These are phyloP conservation scores for Rubus idaeus DNA, from an alignment of 306 rosid genomes.

Conservation along the genomic window DNA sequence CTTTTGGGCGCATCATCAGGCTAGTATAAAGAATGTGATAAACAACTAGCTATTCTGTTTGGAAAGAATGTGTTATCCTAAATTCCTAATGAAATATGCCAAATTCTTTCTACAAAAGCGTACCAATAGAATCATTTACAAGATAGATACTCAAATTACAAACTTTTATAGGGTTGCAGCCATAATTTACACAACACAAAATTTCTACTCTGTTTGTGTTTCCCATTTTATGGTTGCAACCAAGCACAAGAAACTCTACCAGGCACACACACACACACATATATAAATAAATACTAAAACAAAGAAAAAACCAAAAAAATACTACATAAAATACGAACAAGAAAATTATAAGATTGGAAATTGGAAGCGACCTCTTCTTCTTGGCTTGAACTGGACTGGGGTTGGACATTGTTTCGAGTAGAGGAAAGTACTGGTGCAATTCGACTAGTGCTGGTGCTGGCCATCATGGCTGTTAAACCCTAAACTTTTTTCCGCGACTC, in stretches of 20 bases:
- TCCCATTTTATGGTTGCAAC: too few relatives aligned
- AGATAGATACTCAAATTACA: background rate
- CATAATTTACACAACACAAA: too few relatives aligned
- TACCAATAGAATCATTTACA: too few relatives aligned
- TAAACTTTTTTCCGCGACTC: too few relatives aligned
- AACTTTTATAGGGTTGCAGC: too few relatives aligned
- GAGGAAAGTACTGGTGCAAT: background rate
- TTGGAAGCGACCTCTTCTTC: background rate
- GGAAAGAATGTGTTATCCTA: too few relatives aligned
- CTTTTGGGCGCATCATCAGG: background rate
- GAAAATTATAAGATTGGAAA: background rate
- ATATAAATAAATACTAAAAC: too few relatives aligned
- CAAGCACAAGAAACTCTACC: too few relatives aligned
- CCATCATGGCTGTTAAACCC: background rate
- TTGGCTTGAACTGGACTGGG: background rate
- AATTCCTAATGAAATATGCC: background rate
- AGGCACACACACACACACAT: too few relatives aligned
- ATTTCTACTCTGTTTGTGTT: too few relatives aligned
- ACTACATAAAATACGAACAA: background rate
- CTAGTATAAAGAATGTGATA: background rate
- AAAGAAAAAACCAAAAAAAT: too few relatives aligned
- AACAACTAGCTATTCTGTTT: background rate
- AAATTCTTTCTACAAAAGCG: too few relatives aligned
- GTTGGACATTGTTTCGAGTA: background rate
- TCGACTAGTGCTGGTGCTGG: background rate